phyloP scores from a whole-genome alignment of 129 eudicot genomes.

The Flaveria brownii region DNA sequence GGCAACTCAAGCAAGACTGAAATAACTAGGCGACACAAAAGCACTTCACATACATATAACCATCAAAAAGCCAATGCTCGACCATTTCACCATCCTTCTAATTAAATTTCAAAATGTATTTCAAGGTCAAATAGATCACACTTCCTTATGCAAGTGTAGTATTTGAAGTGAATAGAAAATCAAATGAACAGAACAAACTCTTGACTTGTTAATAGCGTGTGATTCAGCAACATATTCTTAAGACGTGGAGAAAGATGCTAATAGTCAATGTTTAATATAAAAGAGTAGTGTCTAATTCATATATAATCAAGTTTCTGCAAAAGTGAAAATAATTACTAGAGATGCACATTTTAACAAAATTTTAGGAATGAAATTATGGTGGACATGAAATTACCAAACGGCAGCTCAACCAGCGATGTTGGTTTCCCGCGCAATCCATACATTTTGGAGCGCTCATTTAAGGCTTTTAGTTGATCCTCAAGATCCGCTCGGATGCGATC shows the following conservation, averaged over 20 bases:
- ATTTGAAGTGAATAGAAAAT: not conserved
- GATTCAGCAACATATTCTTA: constrained; percentile 9
- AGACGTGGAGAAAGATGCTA: not conserved
- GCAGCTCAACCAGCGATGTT: constrained; percentile 77
- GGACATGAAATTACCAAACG: constrained; percentile 63
- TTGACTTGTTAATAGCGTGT: not conserved
- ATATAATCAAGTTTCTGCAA: not conserved
- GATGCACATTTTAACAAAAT: not conserved
- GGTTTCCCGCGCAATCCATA: constrained; percentile 90
- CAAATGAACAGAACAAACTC: not conserved
- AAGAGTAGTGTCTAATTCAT: constrained; percentile 3
- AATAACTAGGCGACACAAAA: not conserved
- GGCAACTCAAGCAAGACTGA: not conserved
- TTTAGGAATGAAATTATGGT: not conserved
- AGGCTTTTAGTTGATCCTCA: constrained; percentile 71
- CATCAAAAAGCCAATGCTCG: not conserved
- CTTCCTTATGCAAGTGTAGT: not conserved
- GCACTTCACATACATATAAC: not conserved
- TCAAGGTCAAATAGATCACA: not conserved
- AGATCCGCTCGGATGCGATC: constrained; percentile 64
- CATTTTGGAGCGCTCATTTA: constrained; percentile 84
- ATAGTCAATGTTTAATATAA: not conserved
- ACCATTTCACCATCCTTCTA: not conserved
- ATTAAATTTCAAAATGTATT: not conserved
- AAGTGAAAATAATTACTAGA: not conserved